These are phyloP conservation scores for Blastomyces gilchristii DNA, from an alignment of 2,329 filamentous ascomycete genomes.

Conservation along the genomic window DNA sequence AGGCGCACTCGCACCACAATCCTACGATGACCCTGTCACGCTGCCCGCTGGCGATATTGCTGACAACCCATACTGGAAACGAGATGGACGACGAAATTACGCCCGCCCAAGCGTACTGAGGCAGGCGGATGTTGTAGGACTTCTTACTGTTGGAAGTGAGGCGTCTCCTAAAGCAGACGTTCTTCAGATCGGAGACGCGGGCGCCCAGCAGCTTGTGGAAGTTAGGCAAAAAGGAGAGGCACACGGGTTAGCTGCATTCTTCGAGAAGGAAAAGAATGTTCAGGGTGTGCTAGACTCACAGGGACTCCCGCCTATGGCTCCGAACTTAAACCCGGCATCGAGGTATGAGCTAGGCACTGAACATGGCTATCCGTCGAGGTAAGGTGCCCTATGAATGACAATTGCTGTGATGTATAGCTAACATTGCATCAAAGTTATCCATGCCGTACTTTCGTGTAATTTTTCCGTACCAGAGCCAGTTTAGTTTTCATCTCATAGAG, in stretches of 20 bases:
- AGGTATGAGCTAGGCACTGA: conserved; percentile 53
- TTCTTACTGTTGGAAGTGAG: conserved; percentile 76
- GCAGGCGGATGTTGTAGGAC: conserved; percentile 74
- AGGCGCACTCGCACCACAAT: conserved; percentile 57
- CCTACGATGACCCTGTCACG: conserved; percentile 74
- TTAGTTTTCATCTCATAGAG: background rate
- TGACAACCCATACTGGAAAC: conserved; percentile 94
- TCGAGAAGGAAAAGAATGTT: conserved; percentile 53
- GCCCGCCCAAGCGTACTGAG: conserved; percentile 67
- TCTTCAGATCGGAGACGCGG: conserved; percentile 61
- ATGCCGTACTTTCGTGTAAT: conserved; percentile 38
- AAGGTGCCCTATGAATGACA: conserved; percentile 20
- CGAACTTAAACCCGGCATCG: conserved; percentile 49
- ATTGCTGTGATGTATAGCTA: conserved; percentile 27
- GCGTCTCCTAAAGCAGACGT: conserved; percentile 68
- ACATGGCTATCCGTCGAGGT: conserved; percentile 61
- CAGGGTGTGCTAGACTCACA: conserved; percentile 57
- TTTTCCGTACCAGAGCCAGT: background rate
- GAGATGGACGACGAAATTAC: conserved; percentile 74
- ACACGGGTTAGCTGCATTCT: conserved; percentile 59
- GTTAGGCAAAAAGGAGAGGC: conserved; percentile 65
- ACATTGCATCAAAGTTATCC: conserved; percentile 29
- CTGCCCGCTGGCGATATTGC: conserved; percentile 76
- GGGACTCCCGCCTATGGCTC: conserved; percentile 79
- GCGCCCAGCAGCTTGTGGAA: conserved; percentile 62